Conservation (phyloP, 345 rosid genomes). For the Trapa incisa region DNA sequence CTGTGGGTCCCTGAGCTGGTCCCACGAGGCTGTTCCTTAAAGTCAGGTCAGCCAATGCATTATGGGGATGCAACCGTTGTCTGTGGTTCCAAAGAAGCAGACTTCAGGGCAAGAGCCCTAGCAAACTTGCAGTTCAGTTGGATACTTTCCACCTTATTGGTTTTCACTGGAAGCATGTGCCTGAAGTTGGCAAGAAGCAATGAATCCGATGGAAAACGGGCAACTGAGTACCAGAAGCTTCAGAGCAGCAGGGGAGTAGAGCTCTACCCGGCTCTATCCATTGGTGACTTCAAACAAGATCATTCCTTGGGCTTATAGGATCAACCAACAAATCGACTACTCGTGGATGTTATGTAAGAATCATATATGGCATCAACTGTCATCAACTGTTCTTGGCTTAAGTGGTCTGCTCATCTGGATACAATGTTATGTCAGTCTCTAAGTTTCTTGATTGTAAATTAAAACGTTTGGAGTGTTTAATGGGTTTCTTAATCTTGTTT, state of each 20-base stretch:
- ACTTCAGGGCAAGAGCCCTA: constrained; percentile 53
- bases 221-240: constrained; percentile 37
- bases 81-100: constrained; percentile 49
- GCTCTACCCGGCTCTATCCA: constrained; percentile 16
- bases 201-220: constrained; percentile 8
- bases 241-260: constrained; percentile 18
- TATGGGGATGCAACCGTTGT: constrained; percentile 36
- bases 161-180: constrained; percentile 42
- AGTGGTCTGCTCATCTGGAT: neutral
- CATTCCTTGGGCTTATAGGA: constrained; percentile 10
- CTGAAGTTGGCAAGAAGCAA: constrained; percentile 36
- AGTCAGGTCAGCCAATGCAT: constrained; percentile 19
- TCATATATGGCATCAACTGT: neutral
- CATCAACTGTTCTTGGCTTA: neutral
- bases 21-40: constrained; percentile 49
- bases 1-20: constrained; percentile 67
- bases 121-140: constrained; percentile 92
- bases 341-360: neutral
- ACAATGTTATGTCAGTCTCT: neutral
- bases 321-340: neutral
- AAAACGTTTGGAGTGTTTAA: neutral
- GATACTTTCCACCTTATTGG: constrained; percentile 53
- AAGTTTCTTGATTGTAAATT: neutral
- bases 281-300: constrained; percentile 19
- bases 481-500: neutral